phyloP scores from a whole-genome alignment of 2,329 filamentous ascomycete genomes.

The Trichoderma sp. region DNA sequence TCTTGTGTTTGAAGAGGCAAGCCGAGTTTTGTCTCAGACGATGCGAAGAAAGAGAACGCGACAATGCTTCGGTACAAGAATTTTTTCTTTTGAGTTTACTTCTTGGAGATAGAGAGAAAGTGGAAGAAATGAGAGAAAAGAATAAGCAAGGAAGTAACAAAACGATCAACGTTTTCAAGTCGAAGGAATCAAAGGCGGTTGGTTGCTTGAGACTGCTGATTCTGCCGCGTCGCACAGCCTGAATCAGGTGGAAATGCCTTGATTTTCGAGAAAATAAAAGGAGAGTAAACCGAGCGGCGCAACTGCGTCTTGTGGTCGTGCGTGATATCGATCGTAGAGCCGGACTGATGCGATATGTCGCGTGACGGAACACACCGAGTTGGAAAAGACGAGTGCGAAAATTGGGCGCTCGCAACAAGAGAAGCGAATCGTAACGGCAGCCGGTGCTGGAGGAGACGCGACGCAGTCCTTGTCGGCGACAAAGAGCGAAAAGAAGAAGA shows the following conservation, averaged over 20 bases:
- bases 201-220: not conserved
- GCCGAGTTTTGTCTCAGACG: slow-evolving; percentile 15
- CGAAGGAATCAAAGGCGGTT: slow-evolving; percentile 14
- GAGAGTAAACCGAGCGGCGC: slow-evolving; percentile 22
- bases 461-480: slow-evolving; percentile 24
- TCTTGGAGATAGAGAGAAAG: slow-evolving; percentile 2
- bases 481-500: slow-evolving; percentile 8
- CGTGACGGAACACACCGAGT: not conserved
- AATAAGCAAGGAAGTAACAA: not conserved
- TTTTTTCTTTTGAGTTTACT: not conserved
- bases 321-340: not conserved
- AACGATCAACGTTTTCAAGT: slow-evolving; percentile 27
- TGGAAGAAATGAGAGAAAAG: not conserved
- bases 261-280: slow-evolving; percentile 11
- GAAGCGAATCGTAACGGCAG: slow-evolving; percentile 15
- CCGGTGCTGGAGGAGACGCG: slow-evolving; percentile 17
- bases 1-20: slow-evolving; percentile 1
- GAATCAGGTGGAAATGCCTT: slow-evolving; percentile 5
- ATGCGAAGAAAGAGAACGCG: slow-evolving; percentile 2
- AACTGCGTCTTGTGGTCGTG: not conserved
- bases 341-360: not conserved
- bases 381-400: not conserved
- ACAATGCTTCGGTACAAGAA: not conserved
- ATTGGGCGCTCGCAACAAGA: slow-evolving; percentile 13
- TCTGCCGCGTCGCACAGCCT: slow-evolving; percentile 7